A percentile compares a stretch with the other conserved stretches of the same genome.
These are phyloP conservation scores for Cercospora nicotianae DNA, from an alignment of 2,329 filamentous ascomycete species.

Conservation along the genomic window DNA sequence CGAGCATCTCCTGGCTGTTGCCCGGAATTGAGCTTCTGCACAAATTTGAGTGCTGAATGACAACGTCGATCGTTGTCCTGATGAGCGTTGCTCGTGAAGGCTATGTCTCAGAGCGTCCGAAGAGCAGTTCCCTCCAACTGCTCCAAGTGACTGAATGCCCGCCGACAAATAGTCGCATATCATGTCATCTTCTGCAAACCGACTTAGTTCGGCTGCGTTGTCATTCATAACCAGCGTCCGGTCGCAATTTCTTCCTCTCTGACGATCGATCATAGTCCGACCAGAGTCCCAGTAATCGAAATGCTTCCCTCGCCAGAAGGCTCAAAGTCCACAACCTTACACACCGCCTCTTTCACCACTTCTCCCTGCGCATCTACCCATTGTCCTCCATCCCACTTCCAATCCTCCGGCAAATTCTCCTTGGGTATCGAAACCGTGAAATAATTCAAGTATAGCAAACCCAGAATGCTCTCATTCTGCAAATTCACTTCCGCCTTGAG, in stretches of 20 bases:
- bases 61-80: background rate
- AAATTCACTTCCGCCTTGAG: conserved; percentile 82
- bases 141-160: background rate
- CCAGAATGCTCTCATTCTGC: conserved; percentile 84
- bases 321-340: conserved; percentile 83
- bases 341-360: conserved; percentile 67
- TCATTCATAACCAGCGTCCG: background rate
- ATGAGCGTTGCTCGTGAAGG: background rate
- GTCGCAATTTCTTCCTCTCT: background rate
- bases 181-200: background rate
- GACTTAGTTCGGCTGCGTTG: background rate
- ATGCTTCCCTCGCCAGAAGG: conserved; percentile 48
- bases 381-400: conserved; percentile 69
- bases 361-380: conserved; percentile 73
- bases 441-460: conserved; percentile 83
- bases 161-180: background rate
- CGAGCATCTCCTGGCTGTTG: background rate
- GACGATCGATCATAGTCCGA: conserved; percentile 13
- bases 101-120: background rate
- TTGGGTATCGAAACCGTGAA: conserved; percentile 89
- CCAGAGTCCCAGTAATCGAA: conserved; percentile 24
- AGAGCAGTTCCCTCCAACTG: background rate
- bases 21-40: background rate
- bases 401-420: conserved; percentile 70
- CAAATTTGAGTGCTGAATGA: background rate